Evolutionary conservation across 2,329 filamentous ascomycete genomes (phyloP).

Genomic region (Aspergillus viridinutans): DNA sequence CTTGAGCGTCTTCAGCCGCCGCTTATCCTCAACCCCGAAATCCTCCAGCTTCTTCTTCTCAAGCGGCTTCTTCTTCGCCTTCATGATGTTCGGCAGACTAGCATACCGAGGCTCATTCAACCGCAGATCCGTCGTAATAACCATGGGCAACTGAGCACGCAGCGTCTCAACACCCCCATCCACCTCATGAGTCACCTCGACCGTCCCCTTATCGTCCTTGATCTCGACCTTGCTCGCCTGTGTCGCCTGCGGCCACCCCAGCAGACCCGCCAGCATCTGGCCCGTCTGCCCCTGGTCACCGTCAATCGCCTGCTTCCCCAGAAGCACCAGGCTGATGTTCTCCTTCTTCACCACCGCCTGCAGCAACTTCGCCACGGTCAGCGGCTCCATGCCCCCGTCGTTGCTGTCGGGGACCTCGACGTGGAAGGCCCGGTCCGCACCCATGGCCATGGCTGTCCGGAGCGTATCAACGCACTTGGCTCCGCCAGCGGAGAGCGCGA

Average conservation of each 20-base stretch:
- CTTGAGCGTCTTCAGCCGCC: slow-evolving; percentile 82
- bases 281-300: slow-evolving; percentile 94
- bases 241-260: slow-evolving; percentile 92
- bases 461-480: slow-evolving; percentile 83
- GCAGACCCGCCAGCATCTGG: slow-evolving; percentile 90
- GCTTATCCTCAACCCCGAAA: slow-evolving; percentile 69
- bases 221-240: slow-evolving; percentile 84
- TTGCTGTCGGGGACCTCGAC: slow-evolving; percentile 73
- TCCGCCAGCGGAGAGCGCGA: slow-evolving; percentile 82
- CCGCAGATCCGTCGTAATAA: slow-evolving; percentile 91
- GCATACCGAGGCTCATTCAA: slow-evolving; percentile 95
- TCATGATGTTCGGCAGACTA: slow-evolving; percentile 98
- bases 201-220: slow-evolving; percentile 59
- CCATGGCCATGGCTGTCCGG: slow-evolving; percentile 98
- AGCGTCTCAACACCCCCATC: slow-evolving; percentile 94
- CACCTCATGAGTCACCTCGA: slow-evolving; percentile 84
- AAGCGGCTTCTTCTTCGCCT: slow-evolving; percentile 99
- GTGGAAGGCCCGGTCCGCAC: slow-evolving; percentile 86
- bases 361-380: slow-evolving; percentile 89
- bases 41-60: slow-evolving; percentile 87
- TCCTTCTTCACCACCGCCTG: slow-evolving; percentile 74
- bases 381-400: slow-evolving; percentile 68
- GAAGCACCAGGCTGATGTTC: slow-evolving; percentile 83
- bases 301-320: slow-evolving; percentile 98
- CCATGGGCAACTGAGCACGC: slow-evolving; percentile 76